Base-by-base conservation (phyloP, 495 filamentous ascomycete genomes). In the Aspergillus campestris region DNA sequence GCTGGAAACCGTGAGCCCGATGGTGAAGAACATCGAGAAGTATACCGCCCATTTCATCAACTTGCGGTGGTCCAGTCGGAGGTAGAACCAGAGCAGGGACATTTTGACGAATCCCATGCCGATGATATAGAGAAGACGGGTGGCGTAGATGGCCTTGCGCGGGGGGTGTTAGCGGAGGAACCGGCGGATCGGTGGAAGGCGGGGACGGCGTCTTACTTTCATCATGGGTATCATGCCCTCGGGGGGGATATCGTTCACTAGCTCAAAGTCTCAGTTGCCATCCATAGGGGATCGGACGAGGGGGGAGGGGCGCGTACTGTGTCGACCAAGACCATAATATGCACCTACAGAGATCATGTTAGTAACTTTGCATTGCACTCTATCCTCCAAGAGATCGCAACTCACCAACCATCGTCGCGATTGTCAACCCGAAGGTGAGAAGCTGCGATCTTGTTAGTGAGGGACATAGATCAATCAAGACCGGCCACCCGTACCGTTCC, bases 81-180 rank as follows among this genome's bases (percentile, higher is more conserved):
- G 42, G 36, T 49, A 53, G 38, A 53, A 47, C 51, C 51, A 53
- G 3, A 53, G 51, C 5, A 53, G 40, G 32, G 46, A 53, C 42
- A 53, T 34, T 18, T 49, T 49, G 27, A 53, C 31, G 13, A 49
- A 34, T 3, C 40, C 38, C 24, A 53, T 45, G 4, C 30, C 18
- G 28, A 47, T 10, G 2, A 40, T 31, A 43, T 49, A 53, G 31
- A 53, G 38, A 9, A 53, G 3, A 8, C 49, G 43, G 1, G 43
- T 47, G 10, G 30, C 28, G 33, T 38, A 51, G 11, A 51, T 31
- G 15, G 29, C 29, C 49, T 51, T 13, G 15, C 4, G n/a, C n/a
- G n/a, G 7, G 31, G 9, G 6, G 24, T 38, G 18, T 24, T 24
- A 24, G 18, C 18, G 18, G 18, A 24, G 18, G 18, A 24, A 24